Evolutionary conservation across 1,284 basidiomycete species (phyloP).

Genomic region (Pseudozyma pruni): DNA sequence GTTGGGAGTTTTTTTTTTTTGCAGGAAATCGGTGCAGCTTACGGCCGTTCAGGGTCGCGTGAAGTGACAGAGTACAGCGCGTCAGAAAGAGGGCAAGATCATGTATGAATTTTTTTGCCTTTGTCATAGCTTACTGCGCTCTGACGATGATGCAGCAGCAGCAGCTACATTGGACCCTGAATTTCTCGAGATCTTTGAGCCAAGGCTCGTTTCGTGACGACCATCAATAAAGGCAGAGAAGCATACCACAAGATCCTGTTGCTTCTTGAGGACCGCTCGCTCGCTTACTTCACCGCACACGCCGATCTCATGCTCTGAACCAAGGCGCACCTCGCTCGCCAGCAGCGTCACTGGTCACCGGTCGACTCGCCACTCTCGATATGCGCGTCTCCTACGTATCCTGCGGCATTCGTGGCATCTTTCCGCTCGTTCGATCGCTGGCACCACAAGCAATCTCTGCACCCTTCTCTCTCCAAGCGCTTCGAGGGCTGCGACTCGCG

Average conservation of each 20-base stretch:
- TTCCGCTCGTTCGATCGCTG: conserved; percentile 39
- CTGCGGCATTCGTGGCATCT: conserved; percentile 52
- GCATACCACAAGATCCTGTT: too few species aligned
- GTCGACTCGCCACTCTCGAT: neutral
- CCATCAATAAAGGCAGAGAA: too few species aligned
- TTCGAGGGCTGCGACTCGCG: conserved; percentile 44
- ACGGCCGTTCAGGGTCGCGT: neutral
- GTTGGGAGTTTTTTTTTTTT: conserved; percentile 60
- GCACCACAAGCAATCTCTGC: conserved; percentile 34
- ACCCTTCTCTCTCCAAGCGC: conserved; percentile 29
- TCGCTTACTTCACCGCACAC: too few species aligned
- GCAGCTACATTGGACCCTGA: neutral
- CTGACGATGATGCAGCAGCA: neutral
- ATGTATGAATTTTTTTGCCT: conserved; percentile 3
- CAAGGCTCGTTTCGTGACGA: too few species aligned
- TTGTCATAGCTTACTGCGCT: neutral
- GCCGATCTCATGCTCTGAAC: too few species aligned
- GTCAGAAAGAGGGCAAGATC: too few species aligned
- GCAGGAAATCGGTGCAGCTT: too few species aligned
- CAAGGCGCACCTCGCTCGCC: too few species aligned
- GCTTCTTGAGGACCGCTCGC: too few species aligned
- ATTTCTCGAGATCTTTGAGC: neutral
- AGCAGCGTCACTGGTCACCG: too few species aligned
- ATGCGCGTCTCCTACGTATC: conserved; percentile 25
- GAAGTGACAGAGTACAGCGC: too few species aligned